These are phyloP conservation scores for Lojkania enalia DNA, from an alignment of 2,329 filamentous ascomycete genomes.

Conservation along the genomic window DNA sequence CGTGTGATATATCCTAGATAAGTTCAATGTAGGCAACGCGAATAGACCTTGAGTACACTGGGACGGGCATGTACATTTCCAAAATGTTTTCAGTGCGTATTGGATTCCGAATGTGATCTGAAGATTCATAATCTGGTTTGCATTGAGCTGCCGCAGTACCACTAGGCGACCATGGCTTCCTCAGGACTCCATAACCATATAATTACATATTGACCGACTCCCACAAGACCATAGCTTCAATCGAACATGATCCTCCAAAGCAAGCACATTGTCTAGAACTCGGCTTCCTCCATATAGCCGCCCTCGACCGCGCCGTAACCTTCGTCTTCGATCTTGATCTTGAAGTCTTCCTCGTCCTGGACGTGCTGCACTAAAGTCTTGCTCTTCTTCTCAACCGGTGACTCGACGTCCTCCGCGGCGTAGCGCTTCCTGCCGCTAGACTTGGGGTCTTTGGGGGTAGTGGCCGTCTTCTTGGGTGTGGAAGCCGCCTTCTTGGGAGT, in stretches of 20 bases:
- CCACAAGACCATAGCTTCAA: neutral
- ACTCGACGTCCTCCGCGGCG: conserved; percentile 6
- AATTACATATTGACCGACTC: neutral
- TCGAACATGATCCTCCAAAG: no score
- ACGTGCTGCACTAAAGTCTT: conserved; percentile 7
- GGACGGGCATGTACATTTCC: no score
- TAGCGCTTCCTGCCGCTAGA: conserved; percentile 2
- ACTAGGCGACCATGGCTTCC: neutral
- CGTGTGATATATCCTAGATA: no score
- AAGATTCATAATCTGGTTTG: no score
- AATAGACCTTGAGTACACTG: no score
- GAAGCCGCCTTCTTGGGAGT: conserved; percentile 23
- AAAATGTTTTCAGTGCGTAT: no score
- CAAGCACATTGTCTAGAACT: neutral
- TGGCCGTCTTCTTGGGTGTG: conserved; percentile 1
- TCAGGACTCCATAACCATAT: neutral
- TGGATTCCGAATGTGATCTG: no score
- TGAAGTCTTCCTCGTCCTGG: conserved; percentile 18
- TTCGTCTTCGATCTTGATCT: conserved; percentile 29
- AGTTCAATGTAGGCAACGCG: no score
- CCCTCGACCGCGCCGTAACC: conserved; percentile 4
- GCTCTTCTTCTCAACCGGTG: conserved; percentile 21
- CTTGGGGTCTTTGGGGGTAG: conserved; percentile 15
- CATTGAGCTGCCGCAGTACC: neutral
- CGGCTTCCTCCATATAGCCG: conserved; percentile 1